A percentile compares a stretch with the other conserved stretches of the same genome.
These are phyloP conservation scores for Cantharellus anzutake DNA, from an alignment of 768 basidiomycete genomes.

Conservation along the genomic window DNA sequence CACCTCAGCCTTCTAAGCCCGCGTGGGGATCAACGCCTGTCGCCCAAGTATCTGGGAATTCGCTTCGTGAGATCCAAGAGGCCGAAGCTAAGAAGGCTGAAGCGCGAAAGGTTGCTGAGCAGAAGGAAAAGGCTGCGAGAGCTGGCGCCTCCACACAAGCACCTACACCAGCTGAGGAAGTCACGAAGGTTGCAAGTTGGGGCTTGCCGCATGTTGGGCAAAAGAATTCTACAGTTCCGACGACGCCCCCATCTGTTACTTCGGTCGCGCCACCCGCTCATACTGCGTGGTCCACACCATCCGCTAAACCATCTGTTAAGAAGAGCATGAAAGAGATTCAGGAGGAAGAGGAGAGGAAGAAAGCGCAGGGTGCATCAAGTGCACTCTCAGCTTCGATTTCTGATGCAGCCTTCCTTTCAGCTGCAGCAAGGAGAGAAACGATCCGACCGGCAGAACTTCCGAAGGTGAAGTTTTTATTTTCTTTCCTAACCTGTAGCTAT, in stretches of 20 bases:
- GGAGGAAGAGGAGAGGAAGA: slow-evolving; percentile 91
- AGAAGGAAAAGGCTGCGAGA: slow-evolving; percentile 31
- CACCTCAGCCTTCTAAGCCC: slow-evolving; percentile 24
- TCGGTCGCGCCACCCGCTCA: slow-evolving; percentile 18
- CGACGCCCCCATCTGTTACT: slow-evolving; percentile 17
- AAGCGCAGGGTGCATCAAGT: slow-evolving; percentile 21
- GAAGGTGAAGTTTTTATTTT: slow-evolving; percentile 17
- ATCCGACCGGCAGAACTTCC: slow-evolving; percentile 38
- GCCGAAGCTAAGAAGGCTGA: slow-evolving; percentile 71
- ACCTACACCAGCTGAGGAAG: slow-evolving; percentile 12
- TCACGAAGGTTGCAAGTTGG: slow-evolving; percentile 39
- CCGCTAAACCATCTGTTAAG: slow-evolving; percentile 37
- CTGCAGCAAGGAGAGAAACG: slow-evolving; percentile 50
- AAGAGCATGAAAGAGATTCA: slow-evolving; percentile 98
- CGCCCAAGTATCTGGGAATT: slow-evolving; percentile 21
- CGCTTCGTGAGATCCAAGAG: slow-evolving; percentile 89
- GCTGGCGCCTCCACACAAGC: slow-evolving; percentile 19
- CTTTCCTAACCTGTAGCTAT: not conserved
- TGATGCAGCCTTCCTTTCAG: slow-evolving; percentile 11
- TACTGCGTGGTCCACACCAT: slow-evolving; percentile 16
- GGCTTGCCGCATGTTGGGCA: slow-evolving; percentile 66
- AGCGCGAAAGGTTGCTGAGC: slow-evolving; percentile 50
- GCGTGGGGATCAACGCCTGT: slow-evolving; percentile 34
- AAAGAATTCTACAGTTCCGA: slow-evolving; percentile 13
- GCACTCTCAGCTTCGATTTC: slow-evolving; percentile 26